Conservation (phyloP, 2,329 filamentous ascomycete genomes). For the Aspergillus glaucus region DNA sequence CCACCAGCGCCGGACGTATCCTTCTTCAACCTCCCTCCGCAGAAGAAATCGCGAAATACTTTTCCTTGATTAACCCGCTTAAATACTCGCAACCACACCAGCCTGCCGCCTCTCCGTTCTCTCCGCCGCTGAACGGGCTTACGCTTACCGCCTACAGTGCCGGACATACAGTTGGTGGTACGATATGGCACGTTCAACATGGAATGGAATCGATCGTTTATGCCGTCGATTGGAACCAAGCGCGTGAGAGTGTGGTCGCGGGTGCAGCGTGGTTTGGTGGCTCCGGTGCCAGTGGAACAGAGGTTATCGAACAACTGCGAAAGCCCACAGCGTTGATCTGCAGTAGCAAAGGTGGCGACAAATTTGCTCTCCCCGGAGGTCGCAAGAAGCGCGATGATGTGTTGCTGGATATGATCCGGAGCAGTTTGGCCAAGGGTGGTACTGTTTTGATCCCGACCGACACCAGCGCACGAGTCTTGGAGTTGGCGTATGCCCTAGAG, state of each 20-base stretch:
- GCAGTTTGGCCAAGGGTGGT: constrained; percentile 73
- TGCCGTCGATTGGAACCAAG: constrained; percentile 96
- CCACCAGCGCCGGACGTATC: constrained; percentile 36
- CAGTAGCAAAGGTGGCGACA: constrained; percentile 73
- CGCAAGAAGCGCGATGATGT: constrained; percentile 78
- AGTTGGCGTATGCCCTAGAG: constrained; percentile 86
- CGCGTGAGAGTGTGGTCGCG: constrained; percentile 88
- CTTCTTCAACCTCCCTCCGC: constrained; percentile 65
- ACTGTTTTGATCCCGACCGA: constrained; percentile 92
- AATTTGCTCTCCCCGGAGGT: constrained; percentile 62
- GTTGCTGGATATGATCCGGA: constrained; percentile 72
- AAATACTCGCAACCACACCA: constrained; percentile 98
- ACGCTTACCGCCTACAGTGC: constrained; percentile 96
- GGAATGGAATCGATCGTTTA: constrained; percentile 96
- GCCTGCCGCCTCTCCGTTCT: constrained; percentile 77
- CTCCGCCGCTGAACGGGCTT: constrained; percentile 79
- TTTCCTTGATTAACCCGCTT: constrained; percentile 79
- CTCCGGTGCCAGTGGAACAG: constrained; percentile 69
- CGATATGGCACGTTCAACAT: constrained; percentile 98
- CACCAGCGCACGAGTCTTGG: constrained; percentile 87
- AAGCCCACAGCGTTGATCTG: constrained; percentile 93
- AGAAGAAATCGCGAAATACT: constrained; percentile 89
- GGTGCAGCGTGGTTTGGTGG: constrained; percentile 91
- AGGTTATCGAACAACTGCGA: constrained; percentile 87
- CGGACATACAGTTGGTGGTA: constrained; percentile 90